These are phyloP conservation scores for Bruguiera gymnorhiza DNA, from an alignment of 345 rosid species.

Conservation along the genomic window DNA sequence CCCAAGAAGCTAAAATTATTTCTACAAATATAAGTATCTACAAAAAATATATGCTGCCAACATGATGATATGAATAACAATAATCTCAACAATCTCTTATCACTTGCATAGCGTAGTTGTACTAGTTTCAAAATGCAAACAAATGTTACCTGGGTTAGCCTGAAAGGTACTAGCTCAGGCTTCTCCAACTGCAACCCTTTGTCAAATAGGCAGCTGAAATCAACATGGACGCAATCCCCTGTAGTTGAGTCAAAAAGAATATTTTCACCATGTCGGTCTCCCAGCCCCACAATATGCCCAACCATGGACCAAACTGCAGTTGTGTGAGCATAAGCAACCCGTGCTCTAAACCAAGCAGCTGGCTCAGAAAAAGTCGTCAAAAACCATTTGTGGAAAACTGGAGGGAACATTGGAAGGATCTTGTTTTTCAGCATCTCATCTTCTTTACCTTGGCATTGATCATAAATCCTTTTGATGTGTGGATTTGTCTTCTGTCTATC, in stretches of 20 bases:
- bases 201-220: conserved; percentile 97
- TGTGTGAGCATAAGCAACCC: conserved; percentile 94
- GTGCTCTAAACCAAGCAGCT: conserved; percentile 99
- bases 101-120: neutral
- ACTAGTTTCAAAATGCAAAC: neutral
- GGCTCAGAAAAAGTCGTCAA: conserved; percentile 95
- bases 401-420: conserved; percentile 94
- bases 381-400: conserved; percentile 95
- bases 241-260: conserved; percentile 96
- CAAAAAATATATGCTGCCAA: too few relatives aligned
- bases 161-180: conserved; percentile 98
- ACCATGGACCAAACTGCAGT: conserved; percentile 99
- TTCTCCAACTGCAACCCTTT: conserved; percentile 94
- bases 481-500: conserved; percentile 94
- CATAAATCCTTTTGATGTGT: conserved; percentile 79
- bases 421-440: conserved; percentile 84
- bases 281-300: conserved; percentile 97
- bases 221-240: conserved; percentile 98
- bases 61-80: too few relatives aligned
- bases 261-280: conserved; percentile 97
- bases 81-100: too few relatives aligned
- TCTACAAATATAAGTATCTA: too few relatives aligned
- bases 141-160: conserved; percentile 77
- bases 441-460: conserved; percentile 83
- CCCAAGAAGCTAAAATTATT: too few relatives aligned